Conservation (phyloP, 2,329 filamentous ascomycete genomes). For the Penicillium sp. region DNA sequence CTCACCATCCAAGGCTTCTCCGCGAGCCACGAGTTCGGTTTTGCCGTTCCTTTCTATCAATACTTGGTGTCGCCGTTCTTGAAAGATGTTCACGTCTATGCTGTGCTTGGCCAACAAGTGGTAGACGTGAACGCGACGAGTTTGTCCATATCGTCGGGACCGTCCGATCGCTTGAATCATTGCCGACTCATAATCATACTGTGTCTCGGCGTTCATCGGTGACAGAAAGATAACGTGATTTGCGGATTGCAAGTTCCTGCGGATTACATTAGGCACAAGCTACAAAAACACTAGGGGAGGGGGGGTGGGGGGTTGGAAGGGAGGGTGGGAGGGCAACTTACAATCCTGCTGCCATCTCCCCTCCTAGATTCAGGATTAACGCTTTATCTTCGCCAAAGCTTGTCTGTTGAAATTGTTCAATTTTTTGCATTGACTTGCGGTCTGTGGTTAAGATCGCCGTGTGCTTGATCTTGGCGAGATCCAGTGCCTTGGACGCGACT, state of each 20-base stretch:
- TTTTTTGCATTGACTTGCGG: too few relatives aligned
- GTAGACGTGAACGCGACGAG: conserved; percentile 51
- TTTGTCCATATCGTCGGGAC: conserved; percentile 50
- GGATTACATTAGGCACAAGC: background rate
- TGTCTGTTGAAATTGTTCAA: too few relatives aligned
- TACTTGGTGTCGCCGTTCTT: too few relatives aligned
- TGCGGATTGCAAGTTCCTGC: conserved; percentile 55
- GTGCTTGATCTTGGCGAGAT: too few relatives aligned
- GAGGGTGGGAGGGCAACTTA: conserved; percentile 39
- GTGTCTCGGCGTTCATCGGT: conserved; percentile 44
- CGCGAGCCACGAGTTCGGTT: too few relatives aligned
- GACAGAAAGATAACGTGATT: conserved; percentile 58
- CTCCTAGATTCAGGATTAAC: conserved; percentile 50
- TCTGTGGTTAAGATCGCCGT: conserved; percentile 32
- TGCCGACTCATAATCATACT: conserved; percentile 48
- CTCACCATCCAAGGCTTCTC: too few relatives aligned
- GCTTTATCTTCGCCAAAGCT: too few relatives aligned
- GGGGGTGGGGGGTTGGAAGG: too few relatives aligned
- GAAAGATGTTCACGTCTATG: conserved; percentile 42
- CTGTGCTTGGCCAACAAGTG: conserved; percentile 38
- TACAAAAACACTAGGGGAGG: background rate
- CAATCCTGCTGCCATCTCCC: conserved; percentile 53
- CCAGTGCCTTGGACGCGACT: too few relatives aligned
- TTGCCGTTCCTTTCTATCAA: too few relatives aligned
- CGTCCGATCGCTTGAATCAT: conserved; percentile 59